Conservation (phyloP, 805 yeast species). For the Kodamaea restingae region DNA sequence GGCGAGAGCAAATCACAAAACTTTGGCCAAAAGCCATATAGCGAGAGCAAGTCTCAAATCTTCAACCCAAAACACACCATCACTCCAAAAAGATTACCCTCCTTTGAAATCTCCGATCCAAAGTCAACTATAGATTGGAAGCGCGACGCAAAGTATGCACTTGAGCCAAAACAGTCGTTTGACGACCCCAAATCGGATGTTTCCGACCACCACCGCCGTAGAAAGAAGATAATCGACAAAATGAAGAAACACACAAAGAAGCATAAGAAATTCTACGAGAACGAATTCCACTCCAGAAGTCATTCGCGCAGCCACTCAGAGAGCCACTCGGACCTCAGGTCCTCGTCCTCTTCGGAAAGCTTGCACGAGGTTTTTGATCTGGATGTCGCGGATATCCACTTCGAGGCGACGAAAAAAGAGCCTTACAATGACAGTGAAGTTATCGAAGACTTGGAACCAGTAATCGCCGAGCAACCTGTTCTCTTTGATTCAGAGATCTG, state of each 20-base stretch:
- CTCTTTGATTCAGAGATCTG: too few species aligned
- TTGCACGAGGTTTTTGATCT: background rate
- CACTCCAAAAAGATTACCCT: too few species aligned
- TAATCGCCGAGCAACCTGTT: too few species aligned
- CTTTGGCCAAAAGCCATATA: too few species aligned
- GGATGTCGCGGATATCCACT: slow-evolving; percentile 1
- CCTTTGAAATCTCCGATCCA: too few species aligned
- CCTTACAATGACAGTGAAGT: background rate
- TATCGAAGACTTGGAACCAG: background rate
- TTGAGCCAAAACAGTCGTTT: too few species aligned
- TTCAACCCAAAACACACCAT: too few species aligned
- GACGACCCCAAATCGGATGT: background rate
- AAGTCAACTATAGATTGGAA: too few species aligned
- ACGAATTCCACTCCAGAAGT: slow-evolving; percentile 1
- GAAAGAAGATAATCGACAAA: slow-evolving; percentile 9
- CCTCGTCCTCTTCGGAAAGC: background rate
- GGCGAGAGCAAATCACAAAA: too few species aligned
- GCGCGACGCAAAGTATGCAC: too few species aligned
- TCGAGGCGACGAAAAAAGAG: background rate
- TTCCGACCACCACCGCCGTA: slow-evolving; percentile 1
- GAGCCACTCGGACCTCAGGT: slow-evolving; percentile 3
- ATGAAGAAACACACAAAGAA: slow-evolving; percentile 10
- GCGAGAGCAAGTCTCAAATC: too few species aligned
- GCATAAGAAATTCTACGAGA: slow-evolving; percentile 11
- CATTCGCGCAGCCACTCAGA: slow-evolving; percentile 4